A percentile compares a stretch with the other conserved stretches of the same genome.
Conservation (phyloP, 169 alveolate genomes). For the Perkinsus olseni region DNA sequence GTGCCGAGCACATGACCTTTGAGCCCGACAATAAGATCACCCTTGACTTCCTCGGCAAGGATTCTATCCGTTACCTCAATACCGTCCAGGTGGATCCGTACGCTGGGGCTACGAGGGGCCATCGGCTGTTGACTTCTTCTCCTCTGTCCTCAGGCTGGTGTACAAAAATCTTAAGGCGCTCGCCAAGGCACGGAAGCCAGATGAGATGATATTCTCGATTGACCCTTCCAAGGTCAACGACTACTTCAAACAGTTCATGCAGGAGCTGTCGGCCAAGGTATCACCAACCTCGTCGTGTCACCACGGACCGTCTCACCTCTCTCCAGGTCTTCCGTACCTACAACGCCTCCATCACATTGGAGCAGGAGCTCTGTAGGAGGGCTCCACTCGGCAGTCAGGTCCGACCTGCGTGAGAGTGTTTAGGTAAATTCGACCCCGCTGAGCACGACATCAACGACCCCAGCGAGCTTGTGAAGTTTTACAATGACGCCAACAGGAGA, state of each 20-base stretch:
- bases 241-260: conserved; percentile 91
- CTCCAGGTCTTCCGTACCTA: conserved; percentile 97
- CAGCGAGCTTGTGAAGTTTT: conserved; percentile 78
- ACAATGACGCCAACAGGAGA: conserved; percentile 91
- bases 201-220: conserved; percentile 2
- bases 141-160: conserved; percentile 6
- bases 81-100: conserved; percentile 68
- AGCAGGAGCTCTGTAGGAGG: conserved; percentile 71
- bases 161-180: conserved; percentile 41
- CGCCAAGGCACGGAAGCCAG: conserved; percentile 27
- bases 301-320: background rate
- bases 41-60: conserved; percentile 93
- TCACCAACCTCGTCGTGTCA: too few species aligned
- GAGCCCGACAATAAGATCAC: conserved; percentile 55
- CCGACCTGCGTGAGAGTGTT: too few species aligned
- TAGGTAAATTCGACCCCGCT: background rate
- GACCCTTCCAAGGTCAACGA: conserved; percentile 70
- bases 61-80: conserved; percentile 90
- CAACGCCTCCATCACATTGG: conserved; percentile 95
- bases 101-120: background rate
- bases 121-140: background rate
- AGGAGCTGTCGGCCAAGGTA: conserved; percentile 91
- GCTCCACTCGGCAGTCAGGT: conserved; percentile 25
- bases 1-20: conserved; percentile 89
- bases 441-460: conserved; percentile 53